These are phyloP conservation scores for Knoxdaviesia capensis DNA, from an alignment of 2,329 filamentous ascomycete genomes.

Conservation along the genomic window DNA sequence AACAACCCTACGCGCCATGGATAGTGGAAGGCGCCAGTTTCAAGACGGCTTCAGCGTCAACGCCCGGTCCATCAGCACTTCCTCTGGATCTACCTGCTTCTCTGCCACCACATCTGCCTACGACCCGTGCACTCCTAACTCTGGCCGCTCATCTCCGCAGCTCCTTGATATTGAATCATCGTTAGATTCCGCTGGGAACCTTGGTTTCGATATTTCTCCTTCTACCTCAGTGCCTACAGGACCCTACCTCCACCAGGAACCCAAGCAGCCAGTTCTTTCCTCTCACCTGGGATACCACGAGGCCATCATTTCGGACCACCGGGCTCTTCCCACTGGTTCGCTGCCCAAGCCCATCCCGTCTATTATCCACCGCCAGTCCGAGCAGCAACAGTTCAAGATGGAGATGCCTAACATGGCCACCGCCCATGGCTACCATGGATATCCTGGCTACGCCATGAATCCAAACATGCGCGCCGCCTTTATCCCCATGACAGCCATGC, in stretches of 20 bases:
- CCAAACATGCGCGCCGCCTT: no score
- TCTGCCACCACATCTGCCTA: conserved; percentile 9
- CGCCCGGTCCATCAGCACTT: conserved; percentile 5
- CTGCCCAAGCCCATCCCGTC: neutral
- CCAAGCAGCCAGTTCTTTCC: neutral
- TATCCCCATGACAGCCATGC: conserved; percentile 1
- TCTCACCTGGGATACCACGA: conserved; percentile 1
- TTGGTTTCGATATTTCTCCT: no score
- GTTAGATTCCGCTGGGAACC: no score
- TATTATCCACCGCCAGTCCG: neutral
- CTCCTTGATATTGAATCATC: neutral
- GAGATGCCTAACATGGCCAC: conserved; percentile 1
- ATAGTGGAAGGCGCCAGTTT: conserved; percentile 4
- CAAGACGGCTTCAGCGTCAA: conserved; percentile 5
- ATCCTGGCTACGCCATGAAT: no score
- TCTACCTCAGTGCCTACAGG: neutral
- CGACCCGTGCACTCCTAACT: conserved; percentile 23
- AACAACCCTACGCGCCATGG: conserved; percentile 4
- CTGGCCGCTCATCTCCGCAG: conserved; percentile 20
- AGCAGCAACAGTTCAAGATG: conserved; percentile 2
- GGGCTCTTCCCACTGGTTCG: no score
- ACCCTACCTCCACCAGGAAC: conserved; percentile 3
- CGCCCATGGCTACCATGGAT: neutral
- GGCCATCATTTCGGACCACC: neutral
- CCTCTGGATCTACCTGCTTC: conserved; percentile 2